Evolutionary conservation across 2,329 filamentous ascomycete genomes (phyloP).

Genomic region (Tricladium varicosporioides): DNA sequence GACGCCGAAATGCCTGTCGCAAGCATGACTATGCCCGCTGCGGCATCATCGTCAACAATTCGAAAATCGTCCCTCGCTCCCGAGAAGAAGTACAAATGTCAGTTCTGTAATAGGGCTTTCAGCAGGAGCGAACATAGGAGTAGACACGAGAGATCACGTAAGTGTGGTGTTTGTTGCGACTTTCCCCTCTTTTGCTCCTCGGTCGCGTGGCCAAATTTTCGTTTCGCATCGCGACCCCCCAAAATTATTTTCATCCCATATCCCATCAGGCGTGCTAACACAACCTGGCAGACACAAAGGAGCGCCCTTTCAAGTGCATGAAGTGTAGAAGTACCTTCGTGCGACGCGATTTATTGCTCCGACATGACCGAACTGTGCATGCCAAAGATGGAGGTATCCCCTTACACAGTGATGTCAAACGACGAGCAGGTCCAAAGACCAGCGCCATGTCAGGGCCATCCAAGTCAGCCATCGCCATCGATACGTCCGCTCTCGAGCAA

Average conservation of each 20-base stretch:
- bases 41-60: constrained; percentile 65
- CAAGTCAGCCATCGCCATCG: constrained; percentile 77
- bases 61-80: constrained; percentile 76
- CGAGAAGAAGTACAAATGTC: constrained; percentile 99
- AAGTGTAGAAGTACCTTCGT: constrained; percentile 99
- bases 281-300: constrained; percentile 78
- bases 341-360: constrained; percentile 89
- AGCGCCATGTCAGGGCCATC: constrained; percentile 62
- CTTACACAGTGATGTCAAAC: constrained; percentile 91
- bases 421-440: constrained; percentile 70
- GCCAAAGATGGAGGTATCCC: constrained; percentile 96
- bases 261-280: constrained; percentile 11
- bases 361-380: constrained; percentile 97
- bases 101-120: constrained; percentile 97
- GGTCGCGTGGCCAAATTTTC: constrained; percentile 19
- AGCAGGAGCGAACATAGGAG: constrained; percentile 96
- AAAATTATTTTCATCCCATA: constrained; percentile 4
- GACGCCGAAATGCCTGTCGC: constrained; percentile 64
- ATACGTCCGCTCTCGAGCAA: constrained; percentile 84
- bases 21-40: constrained; percentile 50
- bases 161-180: constrained; percentile 45
- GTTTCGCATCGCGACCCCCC: not conserved
- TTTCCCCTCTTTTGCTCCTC: constrained; percentile 16
- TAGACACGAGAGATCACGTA: constrained; percentile 97
- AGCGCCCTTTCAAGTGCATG: constrained; percentile 96